Base-by-base conservation (phyloP, 768 basidiomycete species). In the Calocera viscosa region DNA sequence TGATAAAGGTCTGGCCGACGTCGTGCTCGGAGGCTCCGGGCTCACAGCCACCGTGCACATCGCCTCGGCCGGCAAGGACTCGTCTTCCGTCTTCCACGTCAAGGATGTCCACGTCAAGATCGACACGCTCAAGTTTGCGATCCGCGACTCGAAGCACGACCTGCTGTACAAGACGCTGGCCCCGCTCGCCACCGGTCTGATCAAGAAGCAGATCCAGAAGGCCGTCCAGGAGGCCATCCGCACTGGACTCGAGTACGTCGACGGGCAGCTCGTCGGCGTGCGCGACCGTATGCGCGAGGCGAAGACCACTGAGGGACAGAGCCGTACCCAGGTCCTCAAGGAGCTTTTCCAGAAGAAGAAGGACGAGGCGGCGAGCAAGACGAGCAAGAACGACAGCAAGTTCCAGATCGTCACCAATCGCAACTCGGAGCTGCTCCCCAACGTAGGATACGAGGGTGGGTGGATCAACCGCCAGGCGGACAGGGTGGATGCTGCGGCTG, bases 131-230 rank as follows among this genome's bases (percentile, higher is more conserved):
- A 93, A 89, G 77, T 95, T 94, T 78, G 83, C 86, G 28, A 91
- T 99, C 71, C 85, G 92, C 2, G 94, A 97, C 70, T 84, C 88
- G 69, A 94, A 94, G 77, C 93, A 96, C 77, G 89, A 93, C 72
- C 77, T 89, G 28, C 75, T 94, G 69, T 95, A 94, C 82, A 92
- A 89, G 80, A 87, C 90, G 0, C 71, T 96, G 40, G 84, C 83
- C 65, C 87, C 89, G 2, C 81, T 93, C 41, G 90, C 90, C 14
- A 92, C 86, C 1, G 84, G 83, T 5, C 78, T 96, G 40, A 86
- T 99, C 72, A 94, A 94, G 82, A 83, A 80, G 71, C 88, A 85
- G 71, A 80, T 88, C 72, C 78, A 82, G 74, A 82, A 80, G 72
- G 87, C 83, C 0, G 78, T 86, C 38, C 76, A 79, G 43, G 87